phyloP scores from a whole-genome alignment of 2,329 filamentous ascomycete genomes.

The Nemania diffusa region DNA sequence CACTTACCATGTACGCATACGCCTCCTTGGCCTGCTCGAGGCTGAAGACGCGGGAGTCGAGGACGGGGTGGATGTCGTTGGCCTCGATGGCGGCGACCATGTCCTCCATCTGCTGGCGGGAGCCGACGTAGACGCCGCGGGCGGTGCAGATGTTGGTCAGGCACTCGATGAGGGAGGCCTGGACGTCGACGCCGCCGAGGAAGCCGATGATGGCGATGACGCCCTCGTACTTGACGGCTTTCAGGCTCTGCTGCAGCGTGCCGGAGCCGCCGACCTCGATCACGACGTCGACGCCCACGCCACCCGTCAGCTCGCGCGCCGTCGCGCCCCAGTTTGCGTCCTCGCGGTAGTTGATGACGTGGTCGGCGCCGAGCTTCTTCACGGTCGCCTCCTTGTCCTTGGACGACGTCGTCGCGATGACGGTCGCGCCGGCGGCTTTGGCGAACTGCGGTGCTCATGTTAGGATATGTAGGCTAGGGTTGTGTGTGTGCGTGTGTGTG shows the following conservation, averaged over 20 bases:
- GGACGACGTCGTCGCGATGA: constrained; percentile 61
- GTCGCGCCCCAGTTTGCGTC: constrained; percentile 58
- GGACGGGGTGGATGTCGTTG: constrained; percentile 56
- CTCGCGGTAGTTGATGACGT: constrained; percentile 62
- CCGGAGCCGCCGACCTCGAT: constrained; percentile 60
- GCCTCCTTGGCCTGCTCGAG: constrained; percentile 56
- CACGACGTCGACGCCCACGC: constrained; percentile 59
- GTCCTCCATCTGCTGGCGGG: constrained; percentile 54
- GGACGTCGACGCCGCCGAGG: constrained; percentile 55
- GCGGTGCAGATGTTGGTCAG: constrained; percentile 53
- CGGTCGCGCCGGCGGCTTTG: constrained; percentile 59
- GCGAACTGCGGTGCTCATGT: constrained; percentile 53
- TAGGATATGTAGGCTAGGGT: too few relatives aligned
- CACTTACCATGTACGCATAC: constrained; percentile 63
- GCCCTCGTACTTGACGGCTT: constrained; percentile 58
- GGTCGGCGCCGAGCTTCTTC: constrained; percentile 59
- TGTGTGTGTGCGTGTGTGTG: neutral
- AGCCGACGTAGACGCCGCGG: constrained; percentile 56
- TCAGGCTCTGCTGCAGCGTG: constrained; percentile 58
- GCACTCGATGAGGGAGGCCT: constrained; percentile 64
- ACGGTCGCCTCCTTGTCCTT: constrained; percentile 57
- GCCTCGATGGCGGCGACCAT: constrained; percentile 57
- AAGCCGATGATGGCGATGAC: constrained; percentile 58
- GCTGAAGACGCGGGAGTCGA: constrained; percentile 53
- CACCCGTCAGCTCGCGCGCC: constrained; percentile 56